Evolutionary conservation across 1,284 basidiomycete genomes (phyloP).

Genomic region (Taiwanofungus camphoratus): DNA sequence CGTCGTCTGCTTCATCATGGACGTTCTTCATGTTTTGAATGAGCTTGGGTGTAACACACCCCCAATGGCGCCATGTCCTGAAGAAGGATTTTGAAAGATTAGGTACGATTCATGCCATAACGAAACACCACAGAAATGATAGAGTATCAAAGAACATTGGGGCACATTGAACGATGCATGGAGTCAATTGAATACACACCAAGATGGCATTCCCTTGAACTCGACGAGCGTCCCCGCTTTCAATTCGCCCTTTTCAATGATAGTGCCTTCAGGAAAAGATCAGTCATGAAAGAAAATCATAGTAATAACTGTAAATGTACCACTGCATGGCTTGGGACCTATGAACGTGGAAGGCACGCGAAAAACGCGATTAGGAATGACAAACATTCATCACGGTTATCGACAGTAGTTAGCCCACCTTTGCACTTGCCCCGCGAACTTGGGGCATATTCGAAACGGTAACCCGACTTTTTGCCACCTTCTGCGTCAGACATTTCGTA

Average conservation of each 20-base stretch:
- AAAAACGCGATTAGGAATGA: conserved; percentile 24
- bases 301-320: conserved; percentile 31
- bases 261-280: conserved; percentile 43
- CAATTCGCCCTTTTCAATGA: conserved; percentile 68
- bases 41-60: conserved; percentile 69
- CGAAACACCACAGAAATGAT: too few species aligned
- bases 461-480: conserved; percentile 49
- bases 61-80: conserved; percentile 80
- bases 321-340: conserved; percentile 79
- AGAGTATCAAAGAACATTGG: too few species aligned
- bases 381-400: conserved; percentile 12
- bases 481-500: conserved; percentile 54
- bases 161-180: not conserved
- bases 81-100: not conserved
- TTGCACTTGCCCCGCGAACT: conserved; percentile 76
- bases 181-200: conserved; percentile 42
- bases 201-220: conserved; percentile 62
- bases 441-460: conserved; percentile 73
- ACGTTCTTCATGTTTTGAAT: conserved; percentile 68
- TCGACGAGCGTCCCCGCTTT: conserved; percentile 77
- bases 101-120: too few species aligned
- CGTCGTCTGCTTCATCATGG: conserved; percentile 53
- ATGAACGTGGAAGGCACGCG: conserved; percentile 22
- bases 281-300: conserved; percentile 11
- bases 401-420: conserved; percentile 43